A percentile compares a stretch with the other conserved stretches of the same genome.
Conservation (phyloP, 2,329 filamentous ascomycete genomes). For the Phaeosphaeria sp. region DNA sequence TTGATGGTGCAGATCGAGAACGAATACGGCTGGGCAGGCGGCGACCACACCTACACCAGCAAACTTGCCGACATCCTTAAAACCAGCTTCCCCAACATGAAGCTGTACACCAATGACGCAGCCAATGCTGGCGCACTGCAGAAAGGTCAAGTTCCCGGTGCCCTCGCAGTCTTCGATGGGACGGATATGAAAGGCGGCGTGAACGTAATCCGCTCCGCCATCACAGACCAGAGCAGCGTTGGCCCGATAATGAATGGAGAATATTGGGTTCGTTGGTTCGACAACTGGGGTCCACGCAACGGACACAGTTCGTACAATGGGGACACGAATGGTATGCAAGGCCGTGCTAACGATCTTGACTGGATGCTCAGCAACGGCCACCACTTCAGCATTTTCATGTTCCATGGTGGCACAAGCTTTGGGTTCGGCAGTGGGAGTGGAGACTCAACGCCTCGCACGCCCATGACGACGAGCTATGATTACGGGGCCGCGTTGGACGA, state of each 20-base stretch:
- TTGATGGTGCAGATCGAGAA: constrained; percentile 61
- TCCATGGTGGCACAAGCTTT: constrained; percentile 62
- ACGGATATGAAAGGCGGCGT: constrained; percentile 50
- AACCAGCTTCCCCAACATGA: constrained; percentile 49
- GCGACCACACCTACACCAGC: constrained; percentile 54
- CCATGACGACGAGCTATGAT: constrained; percentile 59
- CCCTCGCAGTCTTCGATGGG: constrained; percentile 57
- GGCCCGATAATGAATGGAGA: constrained; percentile 59
- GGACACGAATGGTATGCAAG: constrained; percentile 18
- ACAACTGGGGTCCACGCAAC: constrained; percentile 54
- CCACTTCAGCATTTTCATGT: constrained; percentile 61
- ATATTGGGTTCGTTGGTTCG: constrained; percentile 56
- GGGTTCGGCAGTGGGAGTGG: constrained; percentile 57
- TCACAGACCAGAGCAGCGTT: constrained; percentile 52
- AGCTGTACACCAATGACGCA: constrained; percentile 60
- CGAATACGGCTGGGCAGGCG: constrained; percentile 59
- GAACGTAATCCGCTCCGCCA: constrained; percentile 51
- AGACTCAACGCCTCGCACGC: constrained; percentile 50
- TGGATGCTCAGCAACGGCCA: constrained; percentile 31
- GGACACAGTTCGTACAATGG: constrained; percentile 44
- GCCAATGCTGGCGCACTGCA: constrained; percentile 52
- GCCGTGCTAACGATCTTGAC: constrained; percentile 29
- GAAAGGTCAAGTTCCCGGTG: constrained; percentile 54
- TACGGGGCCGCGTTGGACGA: constrained; percentile 61
- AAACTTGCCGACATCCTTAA: constrained; percentile 53